These are phyloP conservation scores for Ogataea minuta DNA, from an alignment of 805 yeast genomes.

Conservation along the genomic window DNA sequence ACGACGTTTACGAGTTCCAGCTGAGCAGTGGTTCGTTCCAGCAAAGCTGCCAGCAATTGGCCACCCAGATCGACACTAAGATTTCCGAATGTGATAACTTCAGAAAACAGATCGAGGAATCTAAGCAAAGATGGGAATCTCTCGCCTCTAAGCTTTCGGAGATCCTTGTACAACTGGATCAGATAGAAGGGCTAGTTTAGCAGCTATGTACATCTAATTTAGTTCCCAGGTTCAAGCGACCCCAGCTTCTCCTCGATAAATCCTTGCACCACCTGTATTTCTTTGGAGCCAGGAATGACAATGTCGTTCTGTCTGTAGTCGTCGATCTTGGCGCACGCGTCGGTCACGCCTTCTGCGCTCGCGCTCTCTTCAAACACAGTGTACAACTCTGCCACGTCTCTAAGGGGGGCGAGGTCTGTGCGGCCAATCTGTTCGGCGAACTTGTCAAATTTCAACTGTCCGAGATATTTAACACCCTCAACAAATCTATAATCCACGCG, in stretches of 20 bases:
- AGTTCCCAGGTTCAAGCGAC: slow-evolving; percentile 21
- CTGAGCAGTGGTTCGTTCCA: slow-evolving; percentile 21
- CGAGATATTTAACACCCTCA: slow-evolving; percentile 66
- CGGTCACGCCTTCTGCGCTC: slow-evolving; percentile 34
- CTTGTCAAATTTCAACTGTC: slow-evolving; percentile 62
- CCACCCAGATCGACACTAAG: slow-evolving; percentile 22
- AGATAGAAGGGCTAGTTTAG: slow-evolving; percentile 3
- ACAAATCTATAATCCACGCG: slow-evolving; percentile 57
- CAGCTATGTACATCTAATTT: slow-evolving; percentile 10
- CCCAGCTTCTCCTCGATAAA: slow-evolving; percentile 33
- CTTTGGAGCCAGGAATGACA: slow-evolving; percentile 35
- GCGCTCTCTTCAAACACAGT: slow-evolving; percentile 38
- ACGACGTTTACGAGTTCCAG: slow-evolving; percentile 25
- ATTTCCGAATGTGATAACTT: slow-evolving; percentile 27
- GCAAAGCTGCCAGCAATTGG: slow-evolving; percentile 22
- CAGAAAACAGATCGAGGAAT: slow-evolving; percentile 16
- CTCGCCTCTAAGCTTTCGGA: slow-evolving; percentile 19
- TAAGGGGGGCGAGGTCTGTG: slow-evolving; percentile 44
- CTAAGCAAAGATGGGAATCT: slow-evolving; percentile 28
- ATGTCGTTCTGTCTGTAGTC: slow-evolving; percentile 35
- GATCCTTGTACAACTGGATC: slow-evolving; percentile 10
- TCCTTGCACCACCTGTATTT: slow-evolving; percentile 36
- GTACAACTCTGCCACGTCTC: slow-evolving; percentile 37
- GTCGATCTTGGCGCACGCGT: slow-evolving; percentile 34
- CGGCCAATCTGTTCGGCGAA: slow-evolving; percentile 36